These are phyloP conservation scores for Turritis glabra DNA, from an alignment of 345 rosid species.

Conservation along the genomic window DNA sequence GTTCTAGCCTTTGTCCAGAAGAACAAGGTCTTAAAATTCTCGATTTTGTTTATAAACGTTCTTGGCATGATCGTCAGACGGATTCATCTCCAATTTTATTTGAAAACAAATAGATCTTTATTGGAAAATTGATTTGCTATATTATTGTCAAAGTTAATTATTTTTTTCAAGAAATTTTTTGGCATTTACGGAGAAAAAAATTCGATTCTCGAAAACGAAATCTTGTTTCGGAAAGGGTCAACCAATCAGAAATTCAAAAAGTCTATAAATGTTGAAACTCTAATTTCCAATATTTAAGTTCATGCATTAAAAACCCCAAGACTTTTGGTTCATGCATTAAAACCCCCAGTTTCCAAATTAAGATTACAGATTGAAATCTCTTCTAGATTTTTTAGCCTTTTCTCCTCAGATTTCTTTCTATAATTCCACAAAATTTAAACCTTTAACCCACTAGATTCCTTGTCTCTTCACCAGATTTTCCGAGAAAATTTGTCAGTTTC, in stretches of 20 bases:
- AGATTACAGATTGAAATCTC: conserved; percentile 3
- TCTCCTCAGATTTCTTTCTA: background rate
- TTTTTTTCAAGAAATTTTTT: background rate
- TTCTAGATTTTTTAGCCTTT: conserved; percentile 1
- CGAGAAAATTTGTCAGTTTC: conserved; percentile 19
- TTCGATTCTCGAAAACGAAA: background rate
- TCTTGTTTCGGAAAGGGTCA: conserved; percentile 13
- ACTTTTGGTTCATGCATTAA: too few relatives aligned
- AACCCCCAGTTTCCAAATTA: conserved; percentile 18
- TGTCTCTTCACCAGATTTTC: conserved; percentile 20
- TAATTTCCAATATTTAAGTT: background rate
- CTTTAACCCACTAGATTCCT: background rate
- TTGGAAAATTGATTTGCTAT: background rate
- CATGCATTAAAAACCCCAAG: conserved; percentile 28
- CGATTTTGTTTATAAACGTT: too few relatives aligned
- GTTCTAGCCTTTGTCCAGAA: too few relatives aligned
- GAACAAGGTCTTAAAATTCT: too few relatives aligned
- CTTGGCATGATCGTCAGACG: background rate
- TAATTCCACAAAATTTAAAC: background rate
- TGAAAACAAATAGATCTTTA: background rate
- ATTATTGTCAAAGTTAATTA: background rate
- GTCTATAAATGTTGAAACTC: background rate
- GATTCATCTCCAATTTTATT: background rate
- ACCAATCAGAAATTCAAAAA: background rate
- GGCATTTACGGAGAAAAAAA: background rate